These are phyloP conservation scores for Hemisphaericaspora xylanilytica DNA, from an alignment of 1,139 yeast genomes.

Conservation along the genomic window DNA sequence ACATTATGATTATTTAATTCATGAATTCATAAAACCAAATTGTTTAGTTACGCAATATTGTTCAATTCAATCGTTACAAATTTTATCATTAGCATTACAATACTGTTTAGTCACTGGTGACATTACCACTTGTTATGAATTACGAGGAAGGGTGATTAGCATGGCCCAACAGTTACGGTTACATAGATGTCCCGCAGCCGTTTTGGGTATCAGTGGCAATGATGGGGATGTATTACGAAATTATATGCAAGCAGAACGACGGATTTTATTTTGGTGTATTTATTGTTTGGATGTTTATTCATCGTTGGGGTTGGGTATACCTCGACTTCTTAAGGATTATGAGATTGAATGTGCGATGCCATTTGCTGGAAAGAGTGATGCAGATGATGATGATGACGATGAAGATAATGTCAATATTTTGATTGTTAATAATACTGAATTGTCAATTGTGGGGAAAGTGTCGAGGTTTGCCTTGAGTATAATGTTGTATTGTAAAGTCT, in stretches of 20 bases:
- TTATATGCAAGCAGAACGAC: constrained; percentile 74
- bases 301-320: constrained; percentile 77
- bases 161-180: constrained; percentile 86
- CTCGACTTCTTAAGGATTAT: constrained; percentile 71
- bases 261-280: constrained; percentile 81
- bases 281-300: constrained; percentile 76
- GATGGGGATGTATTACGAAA: constrained; percentile 51
- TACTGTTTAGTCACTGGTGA: constrained; percentile 77
- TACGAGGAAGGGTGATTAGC: constrained; percentile 72
- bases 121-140: constrained; percentile 67
- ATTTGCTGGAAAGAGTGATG: constrained; percentile 55
- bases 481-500: constrained; percentile 68
- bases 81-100: constrained; percentile 63
- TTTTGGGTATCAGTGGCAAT: constrained; percentile 46
- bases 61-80: constrained; percentile 68
- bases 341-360: constrained; percentile 89
- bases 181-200: constrained; percentile 87
- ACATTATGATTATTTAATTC: constrained; percentile 52
- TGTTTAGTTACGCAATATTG: constrained; percentile 55
- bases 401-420: constrained; percentile 53
- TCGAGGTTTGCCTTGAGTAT: constrained; percentile 58
- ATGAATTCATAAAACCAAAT: constrained; percentile 51
- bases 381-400: constrained; percentile 38
- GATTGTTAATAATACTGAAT: constrained; percentile 54
- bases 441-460: constrained; percentile 68